Evolutionary conservation across 75 land plant genomes (phyloP), one percentile per base, ranked within the genome.

Genomic region (Sequoiadendron giganteum): DNA sequence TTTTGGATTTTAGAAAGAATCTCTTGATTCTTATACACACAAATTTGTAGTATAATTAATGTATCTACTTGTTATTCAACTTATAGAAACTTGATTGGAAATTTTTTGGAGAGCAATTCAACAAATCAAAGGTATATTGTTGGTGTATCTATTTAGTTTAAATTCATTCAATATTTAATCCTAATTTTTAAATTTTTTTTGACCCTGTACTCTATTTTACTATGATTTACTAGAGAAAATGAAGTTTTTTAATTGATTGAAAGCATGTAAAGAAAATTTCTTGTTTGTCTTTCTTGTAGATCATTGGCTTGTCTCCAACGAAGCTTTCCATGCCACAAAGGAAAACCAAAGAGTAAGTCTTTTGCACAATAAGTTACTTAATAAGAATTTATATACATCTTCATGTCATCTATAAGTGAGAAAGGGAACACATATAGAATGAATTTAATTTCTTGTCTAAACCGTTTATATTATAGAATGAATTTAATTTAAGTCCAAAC

Each of bases 11-110:
- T 58, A 19, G 25, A 58, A 21, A 21, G 5, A 0, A 58, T 58
- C 25, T 65, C 70, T 65, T 65, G n/a, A 25, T 65, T 21, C n/a
- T 28, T 28, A 65, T 65, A 65, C 21, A 21, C 30, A 65, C n/a
- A 56, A 56, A 65, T 21, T 25, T 6, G 30, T 65, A 28, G 5
- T 78, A 19, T 79, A 42, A 21, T 79, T 40, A 79, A 79, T 42
- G 19, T 42, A 18, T 39, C 40, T 9, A 25, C 19, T 79, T 40
- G n/a, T 79, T 36, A 14, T 75, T 10, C 28, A 79, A 79, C 43
- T 40, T 40, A 19, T 25, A 79, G 82, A 42, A 79, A 79, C 47
- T 79, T 79, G 82, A 42, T 79, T 79, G 82, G 82, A 2, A 79
- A 79, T 42, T 79, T 79, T 10, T 79, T 79, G 47, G 11, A 79